These are phyloP conservation scores for Citrullus colocynthis DNA, from an alignment of 306 rosid species.

Conservation along the genomic window DNA sequence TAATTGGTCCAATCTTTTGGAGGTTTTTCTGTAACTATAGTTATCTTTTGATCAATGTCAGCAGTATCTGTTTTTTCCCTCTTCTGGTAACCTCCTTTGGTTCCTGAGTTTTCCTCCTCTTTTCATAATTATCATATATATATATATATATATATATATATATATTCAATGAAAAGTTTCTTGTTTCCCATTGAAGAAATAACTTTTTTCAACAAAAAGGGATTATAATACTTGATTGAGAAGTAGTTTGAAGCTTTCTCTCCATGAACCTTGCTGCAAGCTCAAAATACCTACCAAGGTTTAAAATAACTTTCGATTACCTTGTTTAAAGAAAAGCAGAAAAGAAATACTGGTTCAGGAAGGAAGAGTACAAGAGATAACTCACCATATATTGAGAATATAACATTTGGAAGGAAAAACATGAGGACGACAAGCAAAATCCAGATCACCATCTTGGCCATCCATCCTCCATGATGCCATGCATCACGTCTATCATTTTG, in stretches of 20 bases:
- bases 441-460: conserved; percentile 66
- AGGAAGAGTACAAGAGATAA: conserved; percentile 1
- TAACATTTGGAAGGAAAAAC: conserved; percentile 66
- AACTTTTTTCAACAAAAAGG: neutral
- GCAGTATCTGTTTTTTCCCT: neutral
- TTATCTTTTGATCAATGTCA: neutral
- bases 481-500: conserved; percentile 87
- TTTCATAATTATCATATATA: neutral
- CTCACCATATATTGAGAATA: conserved; percentile 58
- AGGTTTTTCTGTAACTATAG: neutral
- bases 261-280: neutral
- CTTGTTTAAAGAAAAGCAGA: neutral
- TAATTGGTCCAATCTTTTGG: neutral
- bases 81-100: neutral
- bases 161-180: neutral
- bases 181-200: neutral
- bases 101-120: neutral
- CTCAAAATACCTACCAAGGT: neutral
- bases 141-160: neutral
- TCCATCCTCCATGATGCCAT: conserved; percentile 98
- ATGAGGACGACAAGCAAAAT: conserved; percentile 58
- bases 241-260: neutral
- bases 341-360: neutral
- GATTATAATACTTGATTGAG: neutral
- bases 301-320: neutral